A percentile compares a stretch with the other conserved stretches of the same genome.
Conservation (phyloP, 805 yeast species). For the Ogataea salicorniae region DNA sequence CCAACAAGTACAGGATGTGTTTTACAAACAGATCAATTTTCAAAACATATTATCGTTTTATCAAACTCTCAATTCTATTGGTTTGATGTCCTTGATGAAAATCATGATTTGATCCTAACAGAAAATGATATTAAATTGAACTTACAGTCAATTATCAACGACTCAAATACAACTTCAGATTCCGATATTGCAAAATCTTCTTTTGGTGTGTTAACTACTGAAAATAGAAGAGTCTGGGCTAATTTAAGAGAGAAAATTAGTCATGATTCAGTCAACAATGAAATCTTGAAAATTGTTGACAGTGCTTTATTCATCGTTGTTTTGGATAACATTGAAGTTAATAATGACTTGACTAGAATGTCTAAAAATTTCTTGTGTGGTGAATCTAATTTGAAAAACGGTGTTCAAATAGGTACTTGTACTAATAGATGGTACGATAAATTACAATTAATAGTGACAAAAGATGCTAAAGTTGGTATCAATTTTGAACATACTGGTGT, state of each 20-base stretch:
- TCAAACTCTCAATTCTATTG: constrained; percentile 88
- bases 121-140: constrained; percentile 74
- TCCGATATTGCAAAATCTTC: constrained; percentile 68
- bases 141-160: constrained; percentile 69
- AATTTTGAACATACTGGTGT: constrained; percentile 94
- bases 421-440: constrained; percentile 92
- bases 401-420: constrained; percentile 90
- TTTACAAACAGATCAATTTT: constrained; percentile 71
- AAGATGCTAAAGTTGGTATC: constrained; percentile 87
- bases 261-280: constrained; percentile 49
- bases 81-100: constrained; percentile 83
- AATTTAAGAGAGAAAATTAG: constrained; percentile 51
- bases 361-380: constrained; percentile 89
- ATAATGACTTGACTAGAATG: constrained; percentile 55
- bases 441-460: constrained; percentile 78
- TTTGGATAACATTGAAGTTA: constrained; percentile 68
- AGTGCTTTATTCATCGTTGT: constrained; percentile 79
- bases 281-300: constrained; percentile 71
- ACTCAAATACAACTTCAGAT: constrained; percentile 50
- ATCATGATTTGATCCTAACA: constrained; percentile 64
- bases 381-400: constrained; percentile 67
- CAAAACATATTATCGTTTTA: constrained; percentile 77
- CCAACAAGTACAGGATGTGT: constrained; percentile 81
- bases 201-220: constrained; percentile 87
- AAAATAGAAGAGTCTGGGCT: constrained; percentile 86